Evolutionary conservation across 2,329 filamentous ascomycete species (phyloP).

Genomic region (Allantophomopsis cytisporea): DNA sequence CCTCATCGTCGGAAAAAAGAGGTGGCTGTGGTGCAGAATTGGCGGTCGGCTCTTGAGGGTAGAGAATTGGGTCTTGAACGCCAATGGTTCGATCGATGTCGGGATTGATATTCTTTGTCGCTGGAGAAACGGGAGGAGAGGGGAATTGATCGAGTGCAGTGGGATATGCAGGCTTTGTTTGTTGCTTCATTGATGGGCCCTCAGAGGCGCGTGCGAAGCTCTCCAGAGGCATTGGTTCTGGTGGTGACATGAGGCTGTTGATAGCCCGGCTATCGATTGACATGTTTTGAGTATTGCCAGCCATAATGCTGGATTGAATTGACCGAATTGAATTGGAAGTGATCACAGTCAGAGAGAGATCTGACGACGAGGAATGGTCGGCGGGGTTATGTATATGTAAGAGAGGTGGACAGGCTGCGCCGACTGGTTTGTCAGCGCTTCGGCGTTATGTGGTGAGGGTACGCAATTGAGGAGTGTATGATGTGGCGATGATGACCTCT

Average conservation of each 20-base stretch:
- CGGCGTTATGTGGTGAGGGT: no score
- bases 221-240: conserved; percentile 37
- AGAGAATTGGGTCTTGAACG: conserved; percentile 43
- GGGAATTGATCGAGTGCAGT: conserved; percentile 18
- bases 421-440: no score
- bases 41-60: conserved; percentile 27
- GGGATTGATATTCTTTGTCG: conserved; percentile 16
- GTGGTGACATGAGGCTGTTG: conserved; percentile 47
- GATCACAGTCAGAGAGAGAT: no score
- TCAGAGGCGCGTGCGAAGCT: conserved; percentile 28
- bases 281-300: no score
- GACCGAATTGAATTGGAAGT: no score
- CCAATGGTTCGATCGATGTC: conserved; percentile 20
- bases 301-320: no score
- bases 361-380: no score
- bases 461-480: no score
- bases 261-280: conserved; percentile 22
- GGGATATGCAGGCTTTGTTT: conserved; percentile 8
- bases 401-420: no score
- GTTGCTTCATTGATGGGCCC: conserved; percentile 6
- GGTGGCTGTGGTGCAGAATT: conserved; percentile 30
- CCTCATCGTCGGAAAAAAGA: conserved; percentile 34
- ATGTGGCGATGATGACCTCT: no score
- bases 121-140: conserved; percentile 46
- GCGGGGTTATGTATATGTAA: no score